Evolutionary conservation across 768 basidiomycete species (phyloP).

Genomic region (Tricholoma flavovirens): DNA sequence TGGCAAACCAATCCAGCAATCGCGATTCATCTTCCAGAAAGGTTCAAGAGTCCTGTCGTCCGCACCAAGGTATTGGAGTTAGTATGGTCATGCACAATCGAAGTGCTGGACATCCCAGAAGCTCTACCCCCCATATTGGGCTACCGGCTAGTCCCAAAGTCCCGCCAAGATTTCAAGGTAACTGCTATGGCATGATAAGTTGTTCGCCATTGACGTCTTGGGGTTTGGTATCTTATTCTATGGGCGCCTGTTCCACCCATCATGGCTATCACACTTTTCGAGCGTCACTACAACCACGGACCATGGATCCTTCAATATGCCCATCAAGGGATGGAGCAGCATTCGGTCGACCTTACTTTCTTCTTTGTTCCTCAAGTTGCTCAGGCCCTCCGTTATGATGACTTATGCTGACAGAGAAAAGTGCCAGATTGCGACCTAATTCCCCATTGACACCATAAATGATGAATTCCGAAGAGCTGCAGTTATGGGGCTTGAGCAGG

Average conservation of each 20-base stretch:
- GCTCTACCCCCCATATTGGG: conserved; percentile 78
- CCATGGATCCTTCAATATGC: conserved; percentile 92
- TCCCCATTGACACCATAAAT: too few species aligned
- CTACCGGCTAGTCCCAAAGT: conserved; percentile 51
- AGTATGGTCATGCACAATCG: conserved; percentile 65
- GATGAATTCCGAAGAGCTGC: too few species aligned
- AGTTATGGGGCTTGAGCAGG: too few species aligned
- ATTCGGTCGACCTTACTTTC: conserved; percentile 92
- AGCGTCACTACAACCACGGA: conserved; percentile 76
- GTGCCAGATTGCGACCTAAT: too few species aligned
- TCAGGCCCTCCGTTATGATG: conserved; percentile 89
- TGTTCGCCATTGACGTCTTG: not conserved
- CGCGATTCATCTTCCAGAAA: conserved; percentile 75
- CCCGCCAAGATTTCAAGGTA: conserved; percentile 74
- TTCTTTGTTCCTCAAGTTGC: conserved; percentile 99
- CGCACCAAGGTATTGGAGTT: conserved; percentile 70
- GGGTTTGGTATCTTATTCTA: conserved; percentile 67
- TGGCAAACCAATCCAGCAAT: conserved; percentile 85
- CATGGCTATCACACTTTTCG: conserved; percentile 80
- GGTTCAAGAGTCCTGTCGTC: conserved; percentile 68
- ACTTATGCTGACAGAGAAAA: too few species aligned
- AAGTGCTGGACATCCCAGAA: conserved; percentile 72
- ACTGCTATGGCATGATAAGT: not conserved
- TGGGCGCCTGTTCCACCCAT: conserved; percentile 89
- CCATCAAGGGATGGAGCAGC: conserved; percentile 89